Percentiles rank a stretch among this genome's conserved stretches.
Evolutionary conservation across 805 yeast genomes (phyloP).

Genomic region (Ogataea glucozyma): DNA sequence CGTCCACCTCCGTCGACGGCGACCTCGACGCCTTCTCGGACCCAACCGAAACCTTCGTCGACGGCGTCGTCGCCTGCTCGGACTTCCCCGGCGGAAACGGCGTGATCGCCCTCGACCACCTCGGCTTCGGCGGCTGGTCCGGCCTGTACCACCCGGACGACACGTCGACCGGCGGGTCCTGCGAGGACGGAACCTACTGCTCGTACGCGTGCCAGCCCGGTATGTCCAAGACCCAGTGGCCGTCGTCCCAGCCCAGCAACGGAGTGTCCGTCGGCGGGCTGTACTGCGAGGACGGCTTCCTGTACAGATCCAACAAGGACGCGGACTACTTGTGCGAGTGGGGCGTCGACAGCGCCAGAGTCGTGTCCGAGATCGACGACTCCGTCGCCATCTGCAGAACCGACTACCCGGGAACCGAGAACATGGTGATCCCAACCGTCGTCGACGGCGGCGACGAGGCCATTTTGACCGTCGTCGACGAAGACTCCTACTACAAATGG

Average conservation of each 20-base stretch:
- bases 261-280: slow-evolving; percentile 78
- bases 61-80: slow-evolving; percentile 68
- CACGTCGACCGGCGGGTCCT: slow-evolving; percentile 52
- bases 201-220: slow-evolving; percentile 80
- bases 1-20: slow-evolving; percentile 48
- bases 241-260: slow-evolving; percentile 60
- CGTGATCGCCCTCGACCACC: slow-evolving; percentile 71
- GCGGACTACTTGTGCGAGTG: slow-evolving; percentile 61
- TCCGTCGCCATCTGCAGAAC: slow-evolving; percentile 72
- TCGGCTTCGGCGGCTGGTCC: slow-evolving; percentile 76
- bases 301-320: slow-evolving; percentile 59
- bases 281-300: slow-evolving; percentile 56
- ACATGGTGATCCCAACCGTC: slow-evolving; percentile 73
- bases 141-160: slow-evolving; percentile 34
- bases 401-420: slow-evolving; percentile 81
- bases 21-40: slow-evolving; percentile 56
- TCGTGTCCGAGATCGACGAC: slow-evolving; percentile 49
- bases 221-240: slow-evolving; percentile 84
- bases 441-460: slow-evolving; percentile 52
- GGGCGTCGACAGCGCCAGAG: slow-evolving; percentile 58
- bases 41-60: slow-evolving; percentile 66
- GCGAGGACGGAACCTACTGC: slow-evolving; percentile 70
- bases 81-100: slow-evolving; percentile 81
- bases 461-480: slow-evolving; percentile 61
- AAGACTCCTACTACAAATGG: slow-evolving; percentile 61